Conservation (phyloP, 805 yeast genomes). For the Naumovozyma dairenensis region DNA sequence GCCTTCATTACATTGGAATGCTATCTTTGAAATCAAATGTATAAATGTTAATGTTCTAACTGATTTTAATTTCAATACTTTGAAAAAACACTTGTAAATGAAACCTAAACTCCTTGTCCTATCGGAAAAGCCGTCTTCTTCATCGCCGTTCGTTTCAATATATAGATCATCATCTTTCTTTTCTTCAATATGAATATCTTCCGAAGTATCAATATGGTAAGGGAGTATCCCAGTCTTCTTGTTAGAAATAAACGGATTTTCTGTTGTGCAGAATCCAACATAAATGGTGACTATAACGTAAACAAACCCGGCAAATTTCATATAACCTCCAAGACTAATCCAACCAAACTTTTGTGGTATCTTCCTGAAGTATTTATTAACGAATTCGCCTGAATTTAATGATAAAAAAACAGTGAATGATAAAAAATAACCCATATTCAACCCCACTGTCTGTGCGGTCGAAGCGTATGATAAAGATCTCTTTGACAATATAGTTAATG, state of each 20-base stretch:
- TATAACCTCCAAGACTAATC: conserved; percentile 62
- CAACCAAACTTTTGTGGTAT: conserved; percentile 56
- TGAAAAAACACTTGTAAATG: conserved; percentile 57
- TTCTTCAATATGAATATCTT: no score
- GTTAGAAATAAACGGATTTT: conserved; percentile 45
- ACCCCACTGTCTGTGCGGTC: conserved; percentile 94
- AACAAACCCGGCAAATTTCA: conserved; percentile 65
- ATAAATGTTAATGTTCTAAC: conserved; percentile 66
- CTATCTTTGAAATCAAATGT: conserved; percentile 74
- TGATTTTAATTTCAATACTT: conserved; percentile 58
- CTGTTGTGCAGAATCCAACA: conserved; percentile 52
- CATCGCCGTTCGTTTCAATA: conserved; percentile 18
- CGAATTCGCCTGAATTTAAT: conserved; percentile 83
- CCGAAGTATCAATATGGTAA: no score
- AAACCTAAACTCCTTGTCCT: conserved; percentile 32
- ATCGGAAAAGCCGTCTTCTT: conserved; percentile 25
- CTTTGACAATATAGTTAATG: conserved; percentile 73
- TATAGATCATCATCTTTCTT: conserved; percentile 13
- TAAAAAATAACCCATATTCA: conserved; percentile 85
- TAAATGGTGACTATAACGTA: conserved; percentile 59
- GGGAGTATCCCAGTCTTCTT: conserved; percentile 20
- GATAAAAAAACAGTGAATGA: conserved; percentile 89
- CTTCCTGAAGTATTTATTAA: conserved; percentile 68
- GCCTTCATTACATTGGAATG: conserved; percentile 92
- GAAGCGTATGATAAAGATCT: conserved; percentile 82